Conservation (phyloP, 2,329 filamentous ascomycete genomes). For the Mycocentrospora acerina region DNA sequence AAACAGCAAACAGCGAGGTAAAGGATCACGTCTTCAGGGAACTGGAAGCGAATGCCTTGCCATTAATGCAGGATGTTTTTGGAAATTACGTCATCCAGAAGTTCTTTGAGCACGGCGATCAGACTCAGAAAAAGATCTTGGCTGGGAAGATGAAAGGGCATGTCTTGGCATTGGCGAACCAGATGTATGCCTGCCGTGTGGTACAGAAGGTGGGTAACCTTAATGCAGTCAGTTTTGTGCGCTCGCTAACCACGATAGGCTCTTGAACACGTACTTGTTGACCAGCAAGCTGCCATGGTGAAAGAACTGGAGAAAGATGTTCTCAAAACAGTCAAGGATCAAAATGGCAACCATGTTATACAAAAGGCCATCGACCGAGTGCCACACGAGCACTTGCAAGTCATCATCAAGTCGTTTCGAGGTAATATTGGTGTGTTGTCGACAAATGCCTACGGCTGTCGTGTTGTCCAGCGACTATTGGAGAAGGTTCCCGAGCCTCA, state of each 20-base stretch:
- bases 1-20: slow-evolving; percentile 91
- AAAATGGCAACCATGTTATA: slow-evolving; percentile 95
- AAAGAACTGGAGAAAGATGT: slow-evolving; percentile 79
- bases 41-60: slow-evolving; percentile 78
- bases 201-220: slow-evolving; percentile 74
- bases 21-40: slow-evolving; percentile 89
- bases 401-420: slow-evolving; percentile 79
- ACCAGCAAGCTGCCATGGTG: slow-evolving; percentile 83
- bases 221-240: background rate
- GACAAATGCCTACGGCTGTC: slow-evolving; percentile 81
- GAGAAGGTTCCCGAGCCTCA: slow-evolving; percentile 76
- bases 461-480: slow-evolving; percentile 88
- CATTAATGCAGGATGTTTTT: slow-evolving; percentile 94
- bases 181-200: slow-evolving; percentile 93
- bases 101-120: slow-evolving; percentile 93
- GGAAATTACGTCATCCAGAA: slow-evolving; percentile 99
- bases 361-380: slow-evolving; percentile 88
- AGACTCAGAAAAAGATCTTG: slow-evolving; percentile 85
- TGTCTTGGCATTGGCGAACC: slow-evolving; percentile 74
- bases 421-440: slow-evolving; percentile 74
- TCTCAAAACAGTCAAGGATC: slow-evolving; percentile 75
- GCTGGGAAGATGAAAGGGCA: slow-evolving; percentile 86
- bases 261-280: slow-evolving; percentile 84
- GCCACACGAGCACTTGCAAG: slow-evolving; percentile 75
- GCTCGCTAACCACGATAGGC: slow-evolving; percentile 57